Evolutionary conservation across 257 asterid species (phyloP).

Genomic region (Schizonepeta tenuifolia): DNA sequence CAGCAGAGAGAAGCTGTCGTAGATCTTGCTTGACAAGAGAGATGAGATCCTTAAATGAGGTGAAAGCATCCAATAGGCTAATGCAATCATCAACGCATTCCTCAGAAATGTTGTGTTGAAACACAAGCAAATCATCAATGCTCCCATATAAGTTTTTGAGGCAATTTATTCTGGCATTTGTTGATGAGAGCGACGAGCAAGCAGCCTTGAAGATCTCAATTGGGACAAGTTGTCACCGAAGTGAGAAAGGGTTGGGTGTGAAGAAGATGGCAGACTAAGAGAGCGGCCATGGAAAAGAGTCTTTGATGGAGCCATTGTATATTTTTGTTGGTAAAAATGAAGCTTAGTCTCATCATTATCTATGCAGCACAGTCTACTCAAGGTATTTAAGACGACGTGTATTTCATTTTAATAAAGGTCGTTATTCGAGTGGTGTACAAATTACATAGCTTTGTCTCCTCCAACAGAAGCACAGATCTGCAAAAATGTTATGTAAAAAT

Average conservation of each 20-base stretch:
- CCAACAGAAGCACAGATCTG: constrained; percentile 1
- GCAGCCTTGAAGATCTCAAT: constrained; percentile 31
- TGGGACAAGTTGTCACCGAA: constrained; percentile 33
- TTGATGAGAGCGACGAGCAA: constrained; percentile 24
- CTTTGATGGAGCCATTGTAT: too few species aligned
- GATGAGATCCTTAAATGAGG: constrained; percentile 38
- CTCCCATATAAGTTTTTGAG: constrained; percentile 31
- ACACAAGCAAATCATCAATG: constrained; percentile 33
- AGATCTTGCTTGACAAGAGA: constrained; percentile 27
- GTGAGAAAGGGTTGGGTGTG: constrained; percentile 30
- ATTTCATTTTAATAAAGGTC: background rate
- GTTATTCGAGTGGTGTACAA: too few species aligned
- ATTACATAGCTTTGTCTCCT: background rate
- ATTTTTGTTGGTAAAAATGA: too few species aligned
- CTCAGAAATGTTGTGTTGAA: constrained; percentile 2
- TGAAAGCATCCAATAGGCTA: constrained; percentile 27
- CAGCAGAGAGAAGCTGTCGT: constrained; percentile 38
- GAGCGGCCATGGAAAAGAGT: constrained; percentile 52
- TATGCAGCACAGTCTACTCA: too few species aligned
- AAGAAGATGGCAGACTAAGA: constrained; percentile 43
- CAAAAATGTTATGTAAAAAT: background rate
- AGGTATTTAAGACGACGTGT: too few species aligned
- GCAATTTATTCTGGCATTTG: constrained; percentile 14
- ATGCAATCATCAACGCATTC: too few species aligned
- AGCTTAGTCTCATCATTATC: too few species aligned